phyloP scores from a whole-genome alignment of 169 alveolate genomes.

The Plasmodium billcollinsi region DNA sequence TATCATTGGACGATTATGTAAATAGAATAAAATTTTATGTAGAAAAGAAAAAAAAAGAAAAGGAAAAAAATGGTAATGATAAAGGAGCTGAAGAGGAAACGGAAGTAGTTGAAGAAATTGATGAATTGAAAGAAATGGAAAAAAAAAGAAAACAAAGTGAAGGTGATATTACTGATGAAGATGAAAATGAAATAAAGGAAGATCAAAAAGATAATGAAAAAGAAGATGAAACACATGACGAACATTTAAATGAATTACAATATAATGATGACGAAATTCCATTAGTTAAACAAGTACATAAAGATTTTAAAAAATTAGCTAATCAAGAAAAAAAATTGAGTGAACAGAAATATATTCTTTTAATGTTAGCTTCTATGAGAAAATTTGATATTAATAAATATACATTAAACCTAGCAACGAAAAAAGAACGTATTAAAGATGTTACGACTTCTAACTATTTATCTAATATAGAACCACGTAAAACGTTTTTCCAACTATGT shows the following conservation, averaged over 20 bases:
- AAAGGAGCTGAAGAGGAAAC: neutral
- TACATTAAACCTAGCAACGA: conserved; percentile 20
- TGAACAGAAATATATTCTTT: conserved; percentile 26
- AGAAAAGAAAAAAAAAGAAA: conserved; percentile 15
- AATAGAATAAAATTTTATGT: conserved; percentile 22
- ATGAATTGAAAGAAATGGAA: conserved; percentile 4
- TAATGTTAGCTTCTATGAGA: conserved; percentile 37
- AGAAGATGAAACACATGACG: neutral
- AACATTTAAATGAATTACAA: neutral
- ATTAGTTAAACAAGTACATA: conserved; percentile 25
- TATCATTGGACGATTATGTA: conserved; percentile 32
- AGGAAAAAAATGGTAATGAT: neutral
- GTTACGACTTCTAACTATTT: conserved; percentile 19
- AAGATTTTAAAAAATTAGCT: conserved; percentile 9
- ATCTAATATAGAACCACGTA: conserved; percentile 35
- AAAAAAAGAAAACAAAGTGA: neutral
- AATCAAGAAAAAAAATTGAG: conserved; percentile 23
- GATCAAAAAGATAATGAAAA: neutral
- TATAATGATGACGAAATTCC: neutral
- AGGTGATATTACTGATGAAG: conserved; percentile 15
- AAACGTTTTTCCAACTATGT: conserved; percentile 56
- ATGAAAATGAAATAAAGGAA: neutral
- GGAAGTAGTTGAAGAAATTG: neutral
- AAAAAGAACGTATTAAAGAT: conserved; percentile 31
- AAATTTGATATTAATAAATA: conserved; percentile 42